These are phyloP conservation scores for Russula griseocarnosa DNA, from an alignment of 768 basidiomycete species.

Conservation along the genomic window DNA sequence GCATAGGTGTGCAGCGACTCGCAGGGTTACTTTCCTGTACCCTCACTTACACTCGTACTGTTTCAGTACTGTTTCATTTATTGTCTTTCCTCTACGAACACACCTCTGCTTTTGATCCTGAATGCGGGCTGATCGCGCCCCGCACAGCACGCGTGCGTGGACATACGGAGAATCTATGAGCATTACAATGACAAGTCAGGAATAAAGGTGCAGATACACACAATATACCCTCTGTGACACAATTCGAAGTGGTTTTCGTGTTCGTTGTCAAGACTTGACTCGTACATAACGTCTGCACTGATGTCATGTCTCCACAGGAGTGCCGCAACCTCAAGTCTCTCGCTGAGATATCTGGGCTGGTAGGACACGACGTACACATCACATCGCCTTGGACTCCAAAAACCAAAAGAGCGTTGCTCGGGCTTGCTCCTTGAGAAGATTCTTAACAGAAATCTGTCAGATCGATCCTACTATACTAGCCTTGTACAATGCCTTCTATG, in stretches of 20 bases:
- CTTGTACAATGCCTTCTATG: no score
- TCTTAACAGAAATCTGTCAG: conserved; percentile 57
- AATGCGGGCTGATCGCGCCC: conserved; percentile 63
- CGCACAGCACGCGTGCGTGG: conserved; percentile 52
- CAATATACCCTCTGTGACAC: conserved; percentile 79
- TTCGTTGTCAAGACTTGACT: conserved; percentile 58
- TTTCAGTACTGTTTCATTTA: no score
- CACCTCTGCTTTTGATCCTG: conserved; percentile 81
- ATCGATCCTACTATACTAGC: no score
- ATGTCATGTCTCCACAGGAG: conserved; percentile 78
- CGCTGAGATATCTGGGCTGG: conserved; percentile 67
- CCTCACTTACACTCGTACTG: no score
- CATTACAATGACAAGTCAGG: neutral
- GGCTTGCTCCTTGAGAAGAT: conserved; percentile 70
- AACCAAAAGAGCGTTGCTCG: conserved; percentile 80
- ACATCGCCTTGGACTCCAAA: conserved; percentile 85
- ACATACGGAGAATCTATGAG: conserved; percentile 48
- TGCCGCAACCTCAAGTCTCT: conserved; percentile 71
- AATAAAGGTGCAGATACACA: conserved; percentile 35
- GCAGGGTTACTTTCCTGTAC: no score
- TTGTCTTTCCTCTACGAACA: no score
- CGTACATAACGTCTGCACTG: conserved; percentile 87
- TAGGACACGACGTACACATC: conserved; percentile 84
- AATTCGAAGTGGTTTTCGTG: conserved; percentile 62
- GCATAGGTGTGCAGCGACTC: no score